Conservation (phyloP, 768 basidiomycete species). For the Termitomyces sp. region DNA sequence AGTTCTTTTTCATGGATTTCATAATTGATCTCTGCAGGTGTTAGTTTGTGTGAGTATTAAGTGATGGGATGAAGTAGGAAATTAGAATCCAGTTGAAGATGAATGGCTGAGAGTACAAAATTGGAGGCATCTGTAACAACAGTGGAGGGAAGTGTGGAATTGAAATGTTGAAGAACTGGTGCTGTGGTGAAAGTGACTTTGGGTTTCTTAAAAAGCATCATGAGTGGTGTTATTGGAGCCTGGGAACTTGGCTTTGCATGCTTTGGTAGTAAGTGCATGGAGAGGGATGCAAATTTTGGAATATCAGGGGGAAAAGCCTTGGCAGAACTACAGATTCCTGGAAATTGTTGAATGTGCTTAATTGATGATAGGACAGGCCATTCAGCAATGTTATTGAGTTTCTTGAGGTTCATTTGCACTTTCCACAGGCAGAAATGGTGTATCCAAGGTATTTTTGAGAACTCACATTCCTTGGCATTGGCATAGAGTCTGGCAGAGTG, state of each 20-base stretch:
- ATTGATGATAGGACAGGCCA: constrained; percentile 7
- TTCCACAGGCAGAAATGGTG: constrained; percentile 20
- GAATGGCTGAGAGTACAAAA: constrained; percentile 14
- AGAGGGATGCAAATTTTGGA: not conserved
- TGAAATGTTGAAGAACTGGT: too few species aligned
- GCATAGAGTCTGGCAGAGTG: not conserved
- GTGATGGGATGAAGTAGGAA: constrained; percentile 28
- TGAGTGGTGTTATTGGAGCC: not conserved
- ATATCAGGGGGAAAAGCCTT: too few species aligned
- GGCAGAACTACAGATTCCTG: too few species aligned
- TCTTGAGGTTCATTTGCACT: constrained; percentile 35
- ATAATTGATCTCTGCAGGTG: too few species aligned
- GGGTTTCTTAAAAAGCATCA: constrained; percentile 19
- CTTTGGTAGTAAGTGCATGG: not conserved
- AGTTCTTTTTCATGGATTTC: not conserved
- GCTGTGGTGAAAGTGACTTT: too few species aligned
- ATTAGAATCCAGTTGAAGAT: constrained; percentile 24
- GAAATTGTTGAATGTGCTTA: too few species aligned
- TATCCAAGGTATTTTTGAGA: constrained; percentile 17
- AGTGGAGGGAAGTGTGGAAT: constrained; percentile 9
- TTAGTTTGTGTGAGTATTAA: not conserved
- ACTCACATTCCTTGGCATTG: constrained; percentile 37
- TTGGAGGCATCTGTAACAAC: not conserved
- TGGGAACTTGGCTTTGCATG: not conserved
- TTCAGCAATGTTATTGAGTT: constrained; percentile 31